Base-by-base conservation (phyloP, 106 monocot species). In the Apostasia shenzhenica region DNA sequence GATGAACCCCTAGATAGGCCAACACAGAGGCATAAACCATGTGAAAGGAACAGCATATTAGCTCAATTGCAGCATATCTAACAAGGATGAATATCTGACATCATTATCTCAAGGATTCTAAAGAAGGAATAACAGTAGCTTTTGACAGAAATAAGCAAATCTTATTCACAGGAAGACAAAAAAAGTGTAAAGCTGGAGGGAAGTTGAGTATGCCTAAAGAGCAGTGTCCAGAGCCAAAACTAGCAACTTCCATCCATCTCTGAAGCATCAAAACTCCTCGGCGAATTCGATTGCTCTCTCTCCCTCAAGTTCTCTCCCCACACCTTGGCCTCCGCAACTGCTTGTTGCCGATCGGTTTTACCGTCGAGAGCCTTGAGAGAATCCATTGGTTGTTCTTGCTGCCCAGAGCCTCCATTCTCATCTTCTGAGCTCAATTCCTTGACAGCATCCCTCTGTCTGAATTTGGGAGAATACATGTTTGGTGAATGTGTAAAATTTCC, bases 261-360 rank as follows among this genome's bases (percentile, higher is more conserved):
- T 51, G 79, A 61, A 58, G 76, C 54, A 60, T 84, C 76, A 58
- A 80, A 73, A 72, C 69, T 77, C 40, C 77, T 73, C 10, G 57
- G 66, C 14, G 70, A 53, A 49, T 55, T 69, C 43, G 41, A 12
- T 42, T 67, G 59, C 70, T 76, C 73, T 57, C 80, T 77, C 70
- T 81, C 84, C 62, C 84, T 80, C 77, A 70, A 84, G 38, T 71
- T 84, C 67, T 81, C 83, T 9, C 83, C 83, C 75, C 83, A 84
- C 37, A 70, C 74, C 55, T 77, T 76, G 13, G 80, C 77, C 66
- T 84, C 84, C 12, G 76, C 77, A 54, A 84, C 13, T 26, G 81
- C 81, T 37, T 78, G 67, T 61, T 77, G 75, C 39, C 79, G 57
- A 2, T 66, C 67, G 10, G 58, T 26, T 54, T 70, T 63, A 1